These are phyloP conservation scores for Raddia distichophylla DNA, from an alignment of 176 grass and related monocot species.

Conservation along the genomic window DNA sequence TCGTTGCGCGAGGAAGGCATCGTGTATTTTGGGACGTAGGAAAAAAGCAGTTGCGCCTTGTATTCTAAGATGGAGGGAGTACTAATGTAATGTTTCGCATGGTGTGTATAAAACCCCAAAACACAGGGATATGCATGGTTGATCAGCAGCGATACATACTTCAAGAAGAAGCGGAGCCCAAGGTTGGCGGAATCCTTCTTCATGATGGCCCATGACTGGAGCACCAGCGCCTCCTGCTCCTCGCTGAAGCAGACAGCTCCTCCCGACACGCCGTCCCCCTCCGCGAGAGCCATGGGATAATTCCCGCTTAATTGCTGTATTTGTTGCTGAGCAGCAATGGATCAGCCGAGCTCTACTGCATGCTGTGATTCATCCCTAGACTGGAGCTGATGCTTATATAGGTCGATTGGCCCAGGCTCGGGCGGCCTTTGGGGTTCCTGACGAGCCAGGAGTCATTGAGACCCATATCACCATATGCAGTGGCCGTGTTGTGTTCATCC, in stretches of 20 bases:
- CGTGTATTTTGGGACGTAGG: too few relatives aligned
- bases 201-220: slow-evolving; percentile 87
- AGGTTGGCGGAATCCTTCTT: slow-evolving; percentile 80
- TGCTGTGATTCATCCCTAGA: not conserved
- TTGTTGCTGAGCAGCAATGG: not conserved
- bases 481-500: slow-evolving; percentile 14
- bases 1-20: too few relatives aligned
- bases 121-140: too few relatives aligned
- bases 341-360: not conserved
- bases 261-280: slow-evolving; percentile 23
- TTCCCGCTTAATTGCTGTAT: not conserved
- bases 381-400: slow-evolving; percentile 24
- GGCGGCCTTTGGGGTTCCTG: slow-evolving; percentile 35
- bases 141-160: slow-evolving; percentile 37
- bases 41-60: too few relatives aligned
- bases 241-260: slow-evolving; percentile 54
- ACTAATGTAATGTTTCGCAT: too few relatives aligned
- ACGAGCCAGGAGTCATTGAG: slow-evolving; percentile 29
- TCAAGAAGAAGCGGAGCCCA: slow-evolving; percentile 86
- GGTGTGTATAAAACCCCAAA: too few relatives aligned
- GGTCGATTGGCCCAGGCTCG: not conserved
- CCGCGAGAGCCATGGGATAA: slow-evolving; percentile 50
- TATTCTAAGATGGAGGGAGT: too few relatives aligned
- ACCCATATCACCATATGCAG: not conserved
- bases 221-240: slow-evolving; percentile 86